phyloP scores from a whole-genome alignment of 257 asterid species.

The Mentha longifolia region DNA sequence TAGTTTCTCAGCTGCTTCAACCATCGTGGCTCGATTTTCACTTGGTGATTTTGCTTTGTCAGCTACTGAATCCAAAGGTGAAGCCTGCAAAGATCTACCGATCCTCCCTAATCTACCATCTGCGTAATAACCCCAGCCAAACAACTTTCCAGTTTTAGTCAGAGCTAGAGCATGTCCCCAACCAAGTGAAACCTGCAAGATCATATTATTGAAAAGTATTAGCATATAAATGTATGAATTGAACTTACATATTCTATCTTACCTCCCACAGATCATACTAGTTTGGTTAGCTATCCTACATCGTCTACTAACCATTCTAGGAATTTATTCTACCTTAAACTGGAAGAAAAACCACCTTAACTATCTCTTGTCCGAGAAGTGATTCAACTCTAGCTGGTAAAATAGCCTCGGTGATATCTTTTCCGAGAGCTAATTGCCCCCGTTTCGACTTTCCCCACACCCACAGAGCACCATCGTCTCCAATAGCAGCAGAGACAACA shows the following conservation, averaged over 20 bases:
- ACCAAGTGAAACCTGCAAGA: conserved; percentile 80
- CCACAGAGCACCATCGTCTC: conserved; percentile 90
- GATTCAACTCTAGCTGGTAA: conserved; percentile 71
- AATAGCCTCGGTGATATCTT: conserved; percentile 58
- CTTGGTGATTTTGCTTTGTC: conserved; percentile 30
- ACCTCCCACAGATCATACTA: neutral
- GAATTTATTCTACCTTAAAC: conserved; percentile 56
- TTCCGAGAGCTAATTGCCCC: conserved; percentile 88
- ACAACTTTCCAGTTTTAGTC: conserved; percentile 72
- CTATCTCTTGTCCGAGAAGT: conserved; percentile 69
- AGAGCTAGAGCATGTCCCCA: conserved; percentile 99
- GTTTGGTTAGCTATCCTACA: neutral
- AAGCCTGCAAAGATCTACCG: conserved; percentile 64
- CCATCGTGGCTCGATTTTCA: conserved; percentile 38
- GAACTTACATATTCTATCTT: neutral
- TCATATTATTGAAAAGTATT: conserved; percentile 16
- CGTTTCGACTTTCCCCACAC: conserved; percentile 98
- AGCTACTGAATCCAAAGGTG: conserved; percentile 71
- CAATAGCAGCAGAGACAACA: conserved; percentile 75
- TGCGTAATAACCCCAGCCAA: conserved; percentile 98
- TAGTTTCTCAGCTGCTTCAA: conserved; percentile 68
- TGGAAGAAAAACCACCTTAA: conserved; percentile 73
- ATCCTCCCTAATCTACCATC: conserved; percentile 92
- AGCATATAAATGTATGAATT: conserved; percentile 3
- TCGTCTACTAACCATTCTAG: neutral